Percentiles rank a stretch among this genome's conserved stretches.
These are phyloP conservation scores for Boletus rubroflammeus DNA, from an alignment of 768 basidiomycete species.

Conservation along the genomic window DNA sequence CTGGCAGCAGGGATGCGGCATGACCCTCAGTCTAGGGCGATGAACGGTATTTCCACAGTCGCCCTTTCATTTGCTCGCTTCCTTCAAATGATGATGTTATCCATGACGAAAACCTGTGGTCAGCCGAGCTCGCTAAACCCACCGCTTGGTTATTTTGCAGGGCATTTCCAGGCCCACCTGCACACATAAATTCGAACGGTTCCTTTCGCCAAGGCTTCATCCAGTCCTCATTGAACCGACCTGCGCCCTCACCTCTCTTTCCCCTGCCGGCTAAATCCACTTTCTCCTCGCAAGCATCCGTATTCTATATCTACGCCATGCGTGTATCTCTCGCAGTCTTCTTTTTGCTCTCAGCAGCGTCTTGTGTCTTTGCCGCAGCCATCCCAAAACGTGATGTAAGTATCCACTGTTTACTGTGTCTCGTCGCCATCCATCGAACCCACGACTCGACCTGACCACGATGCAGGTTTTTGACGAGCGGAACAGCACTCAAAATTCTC, in stretches of 20 bases:
- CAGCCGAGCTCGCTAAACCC: constrained; percentile 11
- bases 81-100: not conserved
- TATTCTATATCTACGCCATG: constrained; percentile 9
- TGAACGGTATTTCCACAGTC: not conserved
- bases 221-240: not conserved
- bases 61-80: constrained; percentile 2
- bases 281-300: not conserved
- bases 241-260: not conserved
- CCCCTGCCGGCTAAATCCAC: not conserved
- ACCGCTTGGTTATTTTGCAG: constrained; percentile 3
- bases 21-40: too few relatives aligned
- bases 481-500: not conserved
- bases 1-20: not conserved
- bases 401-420: not conserved
- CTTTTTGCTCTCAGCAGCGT: constrained; percentile 12
- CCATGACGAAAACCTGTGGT: constrained; percentile 9
- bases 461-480: not conserved
- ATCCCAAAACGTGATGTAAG: constrained; percentile 16
- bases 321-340: constrained; percentile 8
- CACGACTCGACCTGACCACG: not conserved
- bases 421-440: not conserved
- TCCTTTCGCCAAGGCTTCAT: not conserved
- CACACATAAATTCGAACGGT: not conserved
- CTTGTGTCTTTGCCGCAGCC: constrained; percentile 6
- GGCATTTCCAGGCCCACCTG: not conserved